Evolutionary conservation across 495 filamentous ascomycete species (phyloP).

Genomic region (Gamarada debralockiae): DNA sequence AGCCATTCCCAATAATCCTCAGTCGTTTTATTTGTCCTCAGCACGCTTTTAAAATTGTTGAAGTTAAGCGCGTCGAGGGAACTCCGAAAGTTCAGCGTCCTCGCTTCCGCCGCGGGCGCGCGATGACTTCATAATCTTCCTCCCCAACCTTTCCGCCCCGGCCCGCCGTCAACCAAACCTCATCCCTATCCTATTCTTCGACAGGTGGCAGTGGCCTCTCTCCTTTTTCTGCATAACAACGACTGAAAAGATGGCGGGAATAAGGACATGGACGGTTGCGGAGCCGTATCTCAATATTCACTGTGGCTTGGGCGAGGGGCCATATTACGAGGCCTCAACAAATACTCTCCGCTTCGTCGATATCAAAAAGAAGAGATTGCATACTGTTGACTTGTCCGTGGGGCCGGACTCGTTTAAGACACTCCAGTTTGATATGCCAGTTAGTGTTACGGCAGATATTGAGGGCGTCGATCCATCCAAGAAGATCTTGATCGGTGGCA

Average conservation of each 20-base stretch:
- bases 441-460: slow-evolving; percentile 82
- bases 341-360: slow-evolving; percentile 85
- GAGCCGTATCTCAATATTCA: slow-evolving; percentile 73
- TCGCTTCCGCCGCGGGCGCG: not conserved
- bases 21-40: not conserved
- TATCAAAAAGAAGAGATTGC: slow-evolving; percentile 75
- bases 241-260: not conserved
- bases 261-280: slow-evolving; percentile 24
- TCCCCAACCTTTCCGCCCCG: not conserved
- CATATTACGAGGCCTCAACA: slow-evolving; percentile 66
- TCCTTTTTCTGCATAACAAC: not conserved
- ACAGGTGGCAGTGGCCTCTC: slow-evolving; percentile 7
- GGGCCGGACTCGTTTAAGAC: slow-evolving; percentile 62
- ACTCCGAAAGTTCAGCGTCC: no score
- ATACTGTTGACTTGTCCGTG: slow-evolving; percentile 63
- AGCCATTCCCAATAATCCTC: not conserved
- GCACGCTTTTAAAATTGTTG: not conserved
- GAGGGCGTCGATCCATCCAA: slow-evolving; percentile 58
- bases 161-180: not conserved
- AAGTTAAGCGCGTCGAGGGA: no score
- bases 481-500: slow-evolving; percentile 73
- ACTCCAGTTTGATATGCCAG: slow-evolving; percentile 61
- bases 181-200: slow-evolving; percentile 3
- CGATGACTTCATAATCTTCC: not conserved
- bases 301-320: slow-evolving; percentile 78